Percentiles rank a stretch among this genome's conserved stretches.
phyloP scores from a whole-genome alignment of 2,329 filamentous ascomycete genomes.

The Sporothrix phasma region DNA sequence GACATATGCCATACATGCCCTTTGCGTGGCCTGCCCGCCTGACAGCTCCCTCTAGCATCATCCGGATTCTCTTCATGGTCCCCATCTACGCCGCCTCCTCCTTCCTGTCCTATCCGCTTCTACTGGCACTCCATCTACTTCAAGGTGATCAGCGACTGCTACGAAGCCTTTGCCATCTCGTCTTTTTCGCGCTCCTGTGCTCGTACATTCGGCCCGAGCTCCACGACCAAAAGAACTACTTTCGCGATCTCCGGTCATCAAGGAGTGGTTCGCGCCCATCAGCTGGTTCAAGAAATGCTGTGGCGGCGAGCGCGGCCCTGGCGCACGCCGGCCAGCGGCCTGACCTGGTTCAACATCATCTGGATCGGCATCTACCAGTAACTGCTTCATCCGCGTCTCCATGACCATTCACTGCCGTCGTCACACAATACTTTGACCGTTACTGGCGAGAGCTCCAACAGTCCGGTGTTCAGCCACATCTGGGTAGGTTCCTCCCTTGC shows the following conservation, averaged over 20 bases:
- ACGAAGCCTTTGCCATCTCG: slow-evolving; percentile 80
- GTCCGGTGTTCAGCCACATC: slow-evolving; percentile 69
- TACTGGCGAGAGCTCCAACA: slow-evolving; percentile 76
- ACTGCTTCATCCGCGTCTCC: slow-evolving; percentile 69
- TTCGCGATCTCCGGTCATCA: slow-evolving; percentile 56
- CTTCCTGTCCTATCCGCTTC: slow-evolving; percentile 61
- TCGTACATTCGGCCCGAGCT: slow-evolving; percentile 69
- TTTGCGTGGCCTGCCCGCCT: background rate
- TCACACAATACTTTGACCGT: slow-evolving; percentile 55
- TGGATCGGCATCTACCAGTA: slow-evolving; percentile 79
- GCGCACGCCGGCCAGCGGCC: slow-evolving; percentile 65
- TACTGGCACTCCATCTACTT: slow-evolving; percentile 75
- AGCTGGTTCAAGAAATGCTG: slow-evolving; percentile 61
- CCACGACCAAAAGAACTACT: slow-evolving; percentile 74
- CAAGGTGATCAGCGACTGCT: slow-evolving; percentile 71
- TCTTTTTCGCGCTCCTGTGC: slow-evolving; percentile 80
- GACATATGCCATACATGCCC: background rate
- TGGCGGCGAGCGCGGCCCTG: slow-evolving; percentile 56
- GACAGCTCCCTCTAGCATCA: slow-evolving; percentile 47
- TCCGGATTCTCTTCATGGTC: slow-evolving; percentile 82
- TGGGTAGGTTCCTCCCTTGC: slow-evolving; percentile 46
- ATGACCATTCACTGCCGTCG: slow-evolving; percentile 71
- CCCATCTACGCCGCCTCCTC: slow-evolving; percentile 69
- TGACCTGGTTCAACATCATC: slow-evolving; percentile 86
- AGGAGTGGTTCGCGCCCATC: slow-evolving; percentile 66